A percentile compares a stretch with the other conserved stretches of the same genome.
These are phyloP conservation scores for Clonostachys sp. DNA, from an alignment of 2,329 filamentous ascomycete species.

Conservation along the genomic window DNA sequence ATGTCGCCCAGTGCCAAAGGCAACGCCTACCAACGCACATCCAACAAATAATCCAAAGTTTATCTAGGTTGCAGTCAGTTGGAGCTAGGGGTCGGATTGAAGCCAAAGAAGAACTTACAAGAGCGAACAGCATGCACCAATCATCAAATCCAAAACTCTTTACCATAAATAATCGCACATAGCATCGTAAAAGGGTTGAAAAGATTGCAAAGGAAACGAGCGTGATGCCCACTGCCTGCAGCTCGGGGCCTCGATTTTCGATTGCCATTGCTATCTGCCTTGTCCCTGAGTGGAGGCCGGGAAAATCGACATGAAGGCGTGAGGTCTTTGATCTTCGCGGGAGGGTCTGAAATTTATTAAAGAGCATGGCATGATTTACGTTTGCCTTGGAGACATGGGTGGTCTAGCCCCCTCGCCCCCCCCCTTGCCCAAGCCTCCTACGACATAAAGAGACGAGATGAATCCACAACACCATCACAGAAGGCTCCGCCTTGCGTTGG, in stretches of 20 bases:
- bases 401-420: too few species aligned
- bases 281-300: not conserved
- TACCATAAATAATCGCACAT: slow-evolving; percentile 23
- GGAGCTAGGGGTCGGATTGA: not conserved
- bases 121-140: slow-evolving; percentile 28
- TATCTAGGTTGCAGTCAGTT: slow-evolving; percentile 8
- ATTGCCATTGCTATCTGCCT: slow-evolving; percentile 8
- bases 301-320: too few species aligned
- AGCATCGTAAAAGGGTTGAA: slow-evolving; percentile 21
- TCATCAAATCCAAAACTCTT: slow-evolving; percentile 32
- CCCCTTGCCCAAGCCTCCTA: too few species aligned
- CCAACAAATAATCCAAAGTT: slow-evolving; percentile 14
- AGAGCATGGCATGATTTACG: too few species aligned
- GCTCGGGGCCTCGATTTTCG: slow-evolving; percentile 24
- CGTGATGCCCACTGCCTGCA: slow-evolving; percentile 22
- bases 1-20: slow-evolving; percentile 34
- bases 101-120: slow-evolving; percentile 12
- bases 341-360: too few species aligned
- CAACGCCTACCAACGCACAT: slow-evolving; percentile 24
- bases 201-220: slow-evolving; percentile 17
- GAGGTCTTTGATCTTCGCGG: too few species aligned
- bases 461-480: too few species aligned
- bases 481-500: too few species aligned
- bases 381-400: too few species aligned
- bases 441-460: too few species aligned